phyloP scores from a whole-genome alignment of 2,329 filamentous ascomycete genomes.

The Colletotrichum eleusines region DNA sequence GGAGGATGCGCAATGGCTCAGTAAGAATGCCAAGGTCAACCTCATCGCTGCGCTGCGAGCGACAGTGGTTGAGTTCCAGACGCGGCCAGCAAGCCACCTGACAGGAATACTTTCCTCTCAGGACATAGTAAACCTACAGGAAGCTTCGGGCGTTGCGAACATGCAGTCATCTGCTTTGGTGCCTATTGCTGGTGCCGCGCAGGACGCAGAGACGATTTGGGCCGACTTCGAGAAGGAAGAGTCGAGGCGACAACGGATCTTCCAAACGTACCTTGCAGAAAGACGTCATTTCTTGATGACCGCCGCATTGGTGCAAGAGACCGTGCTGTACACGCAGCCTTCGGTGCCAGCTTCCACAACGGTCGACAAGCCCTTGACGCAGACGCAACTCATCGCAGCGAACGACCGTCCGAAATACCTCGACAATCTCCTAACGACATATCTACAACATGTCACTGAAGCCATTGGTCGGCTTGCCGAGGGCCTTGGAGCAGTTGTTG shows the following conservation, averaged over 20 bases:
- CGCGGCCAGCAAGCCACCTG: conserved; percentile 79
- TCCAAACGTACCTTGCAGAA: conserved; percentile 79
- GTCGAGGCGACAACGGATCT: conserved; percentile 74
- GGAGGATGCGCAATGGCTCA: conserved; percentile 87
- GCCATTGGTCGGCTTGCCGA: conserved; percentile 63
- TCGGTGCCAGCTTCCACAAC: conserved; percentile 27
- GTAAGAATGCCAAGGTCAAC: conserved; percentile 81
- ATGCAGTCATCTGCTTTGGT: conserved; percentile 68
- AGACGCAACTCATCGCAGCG: conserved; percentile 12
- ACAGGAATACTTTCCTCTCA: conserved; percentile 80
- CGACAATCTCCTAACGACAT: conserved; percentile 61
- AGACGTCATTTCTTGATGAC: conserved; percentile 76
- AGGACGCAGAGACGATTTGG: conserved; percentile 67
- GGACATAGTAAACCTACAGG: conserved; percentile 80
- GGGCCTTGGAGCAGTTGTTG: conserved; percentile 64
- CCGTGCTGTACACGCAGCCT: conserved; percentile 58
- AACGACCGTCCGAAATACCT: conserved; percentile 49
- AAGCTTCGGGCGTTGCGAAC: conserved; percentile 76
- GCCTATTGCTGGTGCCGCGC: conserved; percentile 62
- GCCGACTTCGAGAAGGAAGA: conserved; percentile 72
- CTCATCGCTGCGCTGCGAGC: conserved; percentile 85
- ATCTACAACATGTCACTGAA: conserved; percentile 59
- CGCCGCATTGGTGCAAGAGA: conserved; percentile 66
- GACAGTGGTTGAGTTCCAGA: conserved; percentile 86
- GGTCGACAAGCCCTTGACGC: conserved; percentile 26